Evolutionary conservation across 2,329 filamentous ascomycete genomes (phyloP).

Genomic region (Erysiphe pulchra): DNA sequence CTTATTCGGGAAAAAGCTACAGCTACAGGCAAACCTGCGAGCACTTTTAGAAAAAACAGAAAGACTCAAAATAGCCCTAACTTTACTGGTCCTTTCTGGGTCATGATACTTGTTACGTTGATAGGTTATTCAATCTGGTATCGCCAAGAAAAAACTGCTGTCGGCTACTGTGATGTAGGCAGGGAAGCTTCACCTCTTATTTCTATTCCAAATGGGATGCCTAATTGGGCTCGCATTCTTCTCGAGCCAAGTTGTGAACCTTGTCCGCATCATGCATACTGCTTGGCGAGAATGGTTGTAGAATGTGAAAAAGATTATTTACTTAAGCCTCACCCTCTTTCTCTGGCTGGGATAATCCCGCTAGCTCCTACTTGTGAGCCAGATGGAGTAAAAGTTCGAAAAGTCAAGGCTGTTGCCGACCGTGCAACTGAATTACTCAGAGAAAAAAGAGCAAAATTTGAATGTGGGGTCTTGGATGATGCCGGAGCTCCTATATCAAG

Average conservation of each 20-base stretch:
- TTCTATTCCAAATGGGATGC: slow-evolving; percentile 31
- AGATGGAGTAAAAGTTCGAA: slow-evolving; percentile 73
- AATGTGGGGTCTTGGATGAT: slow-evolving; percentile 52
- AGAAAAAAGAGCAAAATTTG: slow-evolving; percentile 63
- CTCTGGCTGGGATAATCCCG: slow-evolving; percentile 56
- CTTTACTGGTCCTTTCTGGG: slow-evolving; percentile 38
- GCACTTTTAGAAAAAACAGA: slow-evolving; percentile 17
- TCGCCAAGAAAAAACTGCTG: slow-evolving; percentile 81
- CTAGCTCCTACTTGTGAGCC: slow-evolving; percentile 81
- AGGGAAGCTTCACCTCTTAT: slow-evolving; percentile 24
- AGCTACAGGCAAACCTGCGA: slow-evolving; percentile 22
- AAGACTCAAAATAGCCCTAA: slow-evolving; percentile 21
- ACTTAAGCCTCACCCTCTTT: slow-evolving; percentile 58
- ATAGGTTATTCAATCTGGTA: slow-evolving; percentile 60
- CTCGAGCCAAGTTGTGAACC: slow-evolving; percentile 65
- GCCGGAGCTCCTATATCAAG: slow-evolving; percentile 32
- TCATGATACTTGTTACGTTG: slow-evolving; percentile 44
- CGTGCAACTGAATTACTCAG: slow-evolving; percentile 69
- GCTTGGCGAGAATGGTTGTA: slow-evolving; percentile 51
- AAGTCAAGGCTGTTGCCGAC: slow-evolving; percentile 68
- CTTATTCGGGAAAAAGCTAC: slow-evolving; percentile 42
- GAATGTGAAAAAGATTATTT: slow-evolving; percentile 75
- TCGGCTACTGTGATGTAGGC: slow-evolving; percentile 81
- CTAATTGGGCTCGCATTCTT: slow-evolving; percentile 43
- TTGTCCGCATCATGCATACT: slow-evolving; percentile 76